Conservation (phyloP, 2,329 filamentous ascomycete species). For the Fusarium algeriense region DNA sequence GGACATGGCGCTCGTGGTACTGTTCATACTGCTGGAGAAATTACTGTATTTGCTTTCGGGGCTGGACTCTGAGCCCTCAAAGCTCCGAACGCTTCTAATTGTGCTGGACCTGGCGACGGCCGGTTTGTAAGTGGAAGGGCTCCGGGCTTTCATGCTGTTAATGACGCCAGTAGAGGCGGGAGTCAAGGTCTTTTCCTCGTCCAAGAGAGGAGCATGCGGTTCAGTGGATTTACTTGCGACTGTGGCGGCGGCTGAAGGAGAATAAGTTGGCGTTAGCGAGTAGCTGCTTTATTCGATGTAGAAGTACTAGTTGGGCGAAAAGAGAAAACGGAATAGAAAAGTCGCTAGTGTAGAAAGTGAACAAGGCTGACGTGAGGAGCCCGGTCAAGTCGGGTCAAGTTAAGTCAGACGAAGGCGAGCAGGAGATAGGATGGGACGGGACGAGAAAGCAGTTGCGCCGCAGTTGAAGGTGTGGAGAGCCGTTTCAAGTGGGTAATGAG, state of each 20-base stretch:
- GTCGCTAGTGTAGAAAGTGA: constrained; percentile 5
- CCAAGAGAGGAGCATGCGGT: constrained; percentile 48
- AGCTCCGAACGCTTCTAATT: constrained; percentile 69
- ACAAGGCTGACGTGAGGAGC: constrained; percentile 38
- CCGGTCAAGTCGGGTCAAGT: neutral
- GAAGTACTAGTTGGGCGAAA: neutral
- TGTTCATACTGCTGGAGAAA: constrained; percentile 69
- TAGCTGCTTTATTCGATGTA: neutral
- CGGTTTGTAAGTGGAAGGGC: constrained; percentile 50
- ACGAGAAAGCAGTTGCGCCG: constrained; percentile 35
- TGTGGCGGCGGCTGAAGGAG: constrained; percentile 35
- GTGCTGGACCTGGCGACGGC: constrained; percentile 55
- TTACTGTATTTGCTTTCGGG: constrained; percentile 62
- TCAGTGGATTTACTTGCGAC: constrained; percentile 37
- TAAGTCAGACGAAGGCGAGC: constrained; percentile 9
- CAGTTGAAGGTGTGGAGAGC: constrained; percentile 42
- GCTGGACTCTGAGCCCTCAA: constrained; percentile 63
- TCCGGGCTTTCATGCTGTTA: constrained; percentile 56
- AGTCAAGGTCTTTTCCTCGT: constrained; percentile 51
- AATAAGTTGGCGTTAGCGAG: constrained; percentile 39
- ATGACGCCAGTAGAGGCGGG: constrained; percentile 55
- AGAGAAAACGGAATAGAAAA: constrained; percentile 9
- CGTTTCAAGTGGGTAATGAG: constrained; percentile 41
- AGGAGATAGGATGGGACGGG: constrained; percentile 20
- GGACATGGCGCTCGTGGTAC: constrained; percentile 64